Evolutionary conservation across 2,329 filamentous ascomycete genomes (phyloP), one percentile per base, ranked within the genome.

Genomic region (Cercospora zeae-maydis): DNA sequence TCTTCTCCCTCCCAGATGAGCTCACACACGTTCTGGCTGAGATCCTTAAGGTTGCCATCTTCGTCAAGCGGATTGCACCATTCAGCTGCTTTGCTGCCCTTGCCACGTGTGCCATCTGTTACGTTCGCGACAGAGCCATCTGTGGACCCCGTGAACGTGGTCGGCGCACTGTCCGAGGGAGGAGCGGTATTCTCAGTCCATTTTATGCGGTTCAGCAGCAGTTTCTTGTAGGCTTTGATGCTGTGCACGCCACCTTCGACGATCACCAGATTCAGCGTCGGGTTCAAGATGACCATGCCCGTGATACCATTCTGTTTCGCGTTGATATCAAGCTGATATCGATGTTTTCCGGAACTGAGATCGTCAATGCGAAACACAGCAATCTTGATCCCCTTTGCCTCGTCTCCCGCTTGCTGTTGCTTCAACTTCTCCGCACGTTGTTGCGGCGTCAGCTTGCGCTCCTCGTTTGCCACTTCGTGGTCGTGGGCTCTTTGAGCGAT

Each of bases 131-230:
- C 65, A 13, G 59, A 63, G 45, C 67, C 67, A 49, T 69, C 67
- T 1, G 69, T 67, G n/a, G 63, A 58, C 14, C 67, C 69, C 14
- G 67, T 71, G 62, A 75, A 75, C 14, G 73, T 75, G 9, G 68
- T 70, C 0, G 73, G 69, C 9, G 66, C 69, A 42, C 59, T 61
- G 33, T 66, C 64, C 14, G 66, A 66, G 45, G 86, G 82, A 0
- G 92, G 88, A 2, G 87, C 87, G 0, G 86, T 84, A 70, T 96
- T 96, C 74, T 98, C 93, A 2, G 89, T 90, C 95, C 96, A 99
- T 76, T 96, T 89, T 72, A 98, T 92, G 53, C 95, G 92, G 70
- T 93, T 88, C 47, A 96, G 82, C 91, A 99, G 93, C 31, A 99
- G 83, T 75, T 96, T 97, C 76, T 90, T 92, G 81, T 93, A 98